Evolutionary conservation across 78 protist genomes (phyloP), one percentile per base, ranked within the genome.

Genomic region (Dictyostelium intermedium): DNA sequence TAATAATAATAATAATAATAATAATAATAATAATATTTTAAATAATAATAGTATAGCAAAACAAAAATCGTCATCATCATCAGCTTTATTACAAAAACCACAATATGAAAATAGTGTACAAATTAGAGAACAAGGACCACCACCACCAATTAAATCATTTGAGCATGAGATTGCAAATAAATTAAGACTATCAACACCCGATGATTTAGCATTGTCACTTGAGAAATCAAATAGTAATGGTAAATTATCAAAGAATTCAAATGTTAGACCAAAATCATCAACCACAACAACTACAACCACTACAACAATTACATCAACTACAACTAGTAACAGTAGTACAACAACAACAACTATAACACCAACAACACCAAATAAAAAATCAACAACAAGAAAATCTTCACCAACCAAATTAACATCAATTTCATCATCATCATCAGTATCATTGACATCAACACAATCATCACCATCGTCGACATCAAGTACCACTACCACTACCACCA

Each of bases 151-250:
- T 16, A 72, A 72, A 72, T 16, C 39, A 34, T 72, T 72, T 34
- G 79, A 72, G 34, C 43, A 72, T 34, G 79, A 72, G 32, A 72
- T 41, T 77, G 34, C 82, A 77, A 43, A 41, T 77, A 77, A 77
- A 77, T 41, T 77, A 77, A 77, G 60, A 77, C 41, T 77, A 77
- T 77, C 50, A 41, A 77, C 82, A 39, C 82, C 82, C 1, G 82
- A 77, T 35, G 82, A 77, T 77, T 25, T 77, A 23, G 82, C 82
- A 23, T 35, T 34, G 14, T 72, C 79, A 72, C 35, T 72, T 16
- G 39, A 72, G 9, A 72, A 72, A 32, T 32, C 79, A 4, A 9
- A 23, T 5, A 77, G 56, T 23, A 41, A 23, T 5, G 8, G 25
- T 41, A 77, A 77, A 32, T 23, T 39, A 20, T 39, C 43, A 32